Percentiles rank a stretch among this genome's conserved stretches.
Conservation (phyloP, 352 stramenopile species). For the Phytopythium aichiense region DNA sequence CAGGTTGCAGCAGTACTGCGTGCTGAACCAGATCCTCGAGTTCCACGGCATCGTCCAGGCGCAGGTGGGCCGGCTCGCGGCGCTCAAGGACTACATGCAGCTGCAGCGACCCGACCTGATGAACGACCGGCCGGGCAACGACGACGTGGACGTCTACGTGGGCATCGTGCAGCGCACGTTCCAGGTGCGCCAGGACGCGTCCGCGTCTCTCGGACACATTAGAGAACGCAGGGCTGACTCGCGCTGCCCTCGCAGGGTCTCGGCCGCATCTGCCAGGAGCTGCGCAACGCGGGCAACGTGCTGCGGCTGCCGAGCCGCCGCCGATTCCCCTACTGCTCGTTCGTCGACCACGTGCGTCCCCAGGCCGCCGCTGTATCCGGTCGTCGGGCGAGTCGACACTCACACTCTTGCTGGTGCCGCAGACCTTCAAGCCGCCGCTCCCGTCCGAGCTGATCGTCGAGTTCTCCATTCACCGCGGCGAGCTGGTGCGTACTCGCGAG, state of each 20-base stretch:
- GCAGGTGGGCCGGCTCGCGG: slow-evolving; percentile 42
- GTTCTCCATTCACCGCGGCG: slow-evolving; percentile 77
- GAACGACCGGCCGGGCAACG: slow-evolving; percentile 29
- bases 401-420: not conserved
- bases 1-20: slow-evolving; percentile 78
- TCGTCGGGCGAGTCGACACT: not conserved
- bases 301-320: slow-evolving; percentile 67
- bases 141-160: slow-evolving; percentile 53
- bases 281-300: slow-evolving; percentile 67
- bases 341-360: slow-evolving; percentile 68
- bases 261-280: slow-evolving; percentile 48
- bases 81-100: slow-evolving; percentile 48
- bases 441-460: slow-evolving; percentile 75
- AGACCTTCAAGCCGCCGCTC: slow-evolving; percentile 72
- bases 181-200: slow-evolving; percentile 12
- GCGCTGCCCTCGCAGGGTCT: slow-evolving; percentile 20
- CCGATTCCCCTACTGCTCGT: slow-evolving; percentile 76
- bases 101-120: slow-evolving; percentile 36
- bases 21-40: slow-evolving; percentile 83
- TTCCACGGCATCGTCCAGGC: slow-evolving; percentile 68
- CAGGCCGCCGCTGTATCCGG: not conserved
- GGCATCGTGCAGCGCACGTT: slow-evolving; percentile 48
- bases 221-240: not conserved
- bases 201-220: not conserved
- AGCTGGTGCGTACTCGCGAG: slow-evolving; percentile 37